These are phyloP conservation scores for Amanita molliuscula DNA, from an alignment of 768 basidiomycete genomes.

Conservation along the genomic window DNA sequence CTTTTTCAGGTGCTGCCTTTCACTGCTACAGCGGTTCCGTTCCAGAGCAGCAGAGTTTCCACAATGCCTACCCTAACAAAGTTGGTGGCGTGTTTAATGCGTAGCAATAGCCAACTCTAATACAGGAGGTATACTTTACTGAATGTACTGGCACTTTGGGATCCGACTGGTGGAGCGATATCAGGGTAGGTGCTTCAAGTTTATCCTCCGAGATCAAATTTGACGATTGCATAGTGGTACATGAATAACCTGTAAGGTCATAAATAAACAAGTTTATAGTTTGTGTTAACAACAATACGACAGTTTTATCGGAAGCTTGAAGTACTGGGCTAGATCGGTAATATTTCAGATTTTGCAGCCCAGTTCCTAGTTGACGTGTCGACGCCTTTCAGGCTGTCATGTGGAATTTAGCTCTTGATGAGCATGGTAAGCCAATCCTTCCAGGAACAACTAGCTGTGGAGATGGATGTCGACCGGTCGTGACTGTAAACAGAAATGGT, in stretches of 20 bases:
- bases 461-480: conserved; percentile 57
- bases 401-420: conserved; percentile 14
- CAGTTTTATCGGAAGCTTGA: conserved; percentile 7
- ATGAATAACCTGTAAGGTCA: conserved; percentile 47
- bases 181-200: conserved; percentile 39
- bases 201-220: background rate
- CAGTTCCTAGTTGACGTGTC: too few relatives aligned
- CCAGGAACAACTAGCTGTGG: conserved; percentile 57
- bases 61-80: conserved; percentile 44
- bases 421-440: conserved; percentile 50
- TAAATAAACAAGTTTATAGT: background rate
- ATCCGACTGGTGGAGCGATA: conserved; percentile 71
- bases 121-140: conserved; percentile 37
- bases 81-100: conserved; percentile 13
- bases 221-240: conserved; percentile 38
- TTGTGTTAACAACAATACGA: background rate
- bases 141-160: conserved; percentile 62
- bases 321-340: conserved; percentile 3
- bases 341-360: background rate
- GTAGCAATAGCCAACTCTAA: background rate
- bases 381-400: too few relatives aligned
- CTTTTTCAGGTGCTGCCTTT: conserved; percentile 59
- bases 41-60: conserved; percentile 44
- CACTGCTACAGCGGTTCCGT: conserved; percentile 61
- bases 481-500: conserved; percentile 54